A percentile compares a stretch with the other conserved stretches of the same genome.
Evolutionary conservation across 352 stramenopile species (phyloP).

Genomic region (Globisporangium yorkense): DNA sequence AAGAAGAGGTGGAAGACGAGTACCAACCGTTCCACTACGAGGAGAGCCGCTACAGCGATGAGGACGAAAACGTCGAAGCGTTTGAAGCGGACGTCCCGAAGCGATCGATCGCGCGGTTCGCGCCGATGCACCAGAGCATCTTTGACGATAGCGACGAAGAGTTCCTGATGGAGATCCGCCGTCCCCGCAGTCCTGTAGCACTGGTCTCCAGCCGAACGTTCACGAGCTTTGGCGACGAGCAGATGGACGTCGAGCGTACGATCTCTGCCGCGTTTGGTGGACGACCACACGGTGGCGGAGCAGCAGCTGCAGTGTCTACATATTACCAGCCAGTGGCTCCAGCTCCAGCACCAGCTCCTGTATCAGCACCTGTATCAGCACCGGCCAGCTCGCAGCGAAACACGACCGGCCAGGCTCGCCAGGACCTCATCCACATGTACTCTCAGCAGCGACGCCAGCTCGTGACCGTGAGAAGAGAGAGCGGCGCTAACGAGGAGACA

Average conservation of each 20-base stretch:
- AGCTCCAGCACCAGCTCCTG: not conserved
- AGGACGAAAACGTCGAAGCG: not conserved
- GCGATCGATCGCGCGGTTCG: constrained; percentile 8
- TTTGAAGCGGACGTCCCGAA: not conserved
- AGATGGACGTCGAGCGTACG: constrained; percentile 14
- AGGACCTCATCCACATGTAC: constrained; percentile 3
- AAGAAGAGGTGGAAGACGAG: not conserved
- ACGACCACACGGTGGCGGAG: constrained; percentile 3
- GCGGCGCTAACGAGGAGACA: not conserved
- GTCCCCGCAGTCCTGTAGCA: constrained; percentile 2
- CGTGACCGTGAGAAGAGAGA: constrained; percentile 4
- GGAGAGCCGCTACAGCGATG: not conserved
- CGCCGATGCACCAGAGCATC: constrained; percentile 1
- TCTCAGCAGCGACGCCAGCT: constrained; percentile 6
- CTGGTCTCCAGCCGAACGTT: not conserved
- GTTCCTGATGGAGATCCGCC: constrained; percentile 11
- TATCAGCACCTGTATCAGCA: not conserved
- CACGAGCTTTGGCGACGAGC: constrained; percentile 4
- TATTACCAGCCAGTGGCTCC: constrained; percentile 4
- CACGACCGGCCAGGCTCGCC: not conserved
- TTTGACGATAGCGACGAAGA: constrained; percentile 18
- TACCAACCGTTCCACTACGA: not conserved
- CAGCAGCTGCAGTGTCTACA: not conserved
- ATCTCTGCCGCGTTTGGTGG: constrained; percentile 15
- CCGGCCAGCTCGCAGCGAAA: constrained; percentile 1